Evolutionary conservation across 2,329 filamentous ascomycete genomes (phyloP), one percentile per base, ranked within the genome.

Genomic region (Blumeria hordei): DNA sequence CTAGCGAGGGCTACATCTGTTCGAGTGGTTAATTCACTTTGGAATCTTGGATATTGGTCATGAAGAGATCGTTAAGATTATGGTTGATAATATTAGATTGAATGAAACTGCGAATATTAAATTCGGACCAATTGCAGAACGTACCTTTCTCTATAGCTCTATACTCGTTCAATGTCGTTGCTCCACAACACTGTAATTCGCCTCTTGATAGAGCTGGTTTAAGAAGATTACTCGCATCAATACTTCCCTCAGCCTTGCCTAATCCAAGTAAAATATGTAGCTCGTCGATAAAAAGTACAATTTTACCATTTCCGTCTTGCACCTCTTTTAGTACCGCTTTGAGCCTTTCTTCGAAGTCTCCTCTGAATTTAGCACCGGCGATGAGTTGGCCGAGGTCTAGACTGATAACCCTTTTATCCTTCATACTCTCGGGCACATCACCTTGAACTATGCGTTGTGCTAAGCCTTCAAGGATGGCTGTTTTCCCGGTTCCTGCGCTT

Each of bases 251-350:
- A 0, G 88, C 86, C 68, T 96, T 96, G 18, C 92, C 92, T 6
- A 96, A 74, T 0, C 92, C 92, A 1, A 96, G 77, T 0, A 98
- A 72, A 1, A 83, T 94, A 66, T 98, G 92, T 43, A 96, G 71
- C 65, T 96, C 92, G 64, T 96, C 92, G 54, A 96, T 85, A 68
- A 98, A 96, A 2, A 98, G 72, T 45, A 98, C 94, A 4, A 96
- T 83, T 55, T 85, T 79, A 36, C 92, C 92, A 54, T 94, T 74
- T 1, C 90, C 85, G 59, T 93, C 80, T 67, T 94, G 80, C 1
- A 65, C 88, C 67, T 96, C 92, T 62, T 84, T 88, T 64, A 98
- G 68, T 1, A 96, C 88, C 60, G 82, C 82, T 67, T 96, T 96
- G 57, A 96, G 66, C 44, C 92, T 75, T 66, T 98, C 92, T 66